A percentile compares a stretch with the other conserved stretches of the same genome.
Evolutionary conservation across 2,329 filamentous ascomycete genomes (phyloP).

Genomic region (Pleoardoris graminearum): DNA sequence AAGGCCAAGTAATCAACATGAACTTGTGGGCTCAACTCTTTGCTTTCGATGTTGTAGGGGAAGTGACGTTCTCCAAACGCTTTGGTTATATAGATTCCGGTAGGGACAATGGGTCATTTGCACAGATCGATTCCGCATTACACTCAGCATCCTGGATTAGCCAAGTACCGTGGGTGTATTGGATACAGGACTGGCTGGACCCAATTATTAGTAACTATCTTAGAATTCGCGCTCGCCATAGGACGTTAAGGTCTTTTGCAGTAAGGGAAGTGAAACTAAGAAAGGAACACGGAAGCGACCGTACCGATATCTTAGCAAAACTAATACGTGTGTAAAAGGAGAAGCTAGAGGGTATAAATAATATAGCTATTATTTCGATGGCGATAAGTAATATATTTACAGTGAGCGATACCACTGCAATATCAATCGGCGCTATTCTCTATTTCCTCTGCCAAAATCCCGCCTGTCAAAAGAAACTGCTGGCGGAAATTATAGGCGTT

Average conservation of each 20-base stretch:
- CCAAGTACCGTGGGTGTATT: conserved; percentile 42
- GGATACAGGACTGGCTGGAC: conserved; percentile 37
- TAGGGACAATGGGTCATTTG: conserved; percentile 41
- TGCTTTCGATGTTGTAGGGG: conserved; percentile 49
- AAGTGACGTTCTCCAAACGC: conserved; percentile 44
- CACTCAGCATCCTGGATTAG: conserved; percentile 44
- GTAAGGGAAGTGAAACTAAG: neutral
- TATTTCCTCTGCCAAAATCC: conserved; percentile 17
- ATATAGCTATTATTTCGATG: conserved; percentile 43
- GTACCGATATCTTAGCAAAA: conserved; percentile 44
- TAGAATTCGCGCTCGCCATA: conserved; percentile 38
- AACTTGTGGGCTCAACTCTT: conserved; percentile 46
- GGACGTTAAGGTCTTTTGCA: conserved; percentile 36
- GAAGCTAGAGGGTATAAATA: conserved; percentile 40
- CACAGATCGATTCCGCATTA: conserved; percentile 32
- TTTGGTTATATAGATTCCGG: conserved; percentile 45
- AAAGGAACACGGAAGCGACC: conserved; percentile 37
- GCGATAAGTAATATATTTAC: conserved; percentile 42
- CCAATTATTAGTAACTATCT: conserved; percentile 45
- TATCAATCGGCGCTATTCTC: conserved; percentile 31
- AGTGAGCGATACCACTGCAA: conserved; percentile 48
- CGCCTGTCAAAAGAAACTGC: conserved; percentile 13
- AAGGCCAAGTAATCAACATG: conserved; percentile 34
- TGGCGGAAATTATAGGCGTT: conserved; percentile 18
- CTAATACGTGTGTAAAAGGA: conserved; percentile 40